These are phyloP conservation scores for Ilyonectria sp. DNA, from an alignment of 2,329 filamentous ascomycete genomes.

Conservation along the genomic window DNA sequence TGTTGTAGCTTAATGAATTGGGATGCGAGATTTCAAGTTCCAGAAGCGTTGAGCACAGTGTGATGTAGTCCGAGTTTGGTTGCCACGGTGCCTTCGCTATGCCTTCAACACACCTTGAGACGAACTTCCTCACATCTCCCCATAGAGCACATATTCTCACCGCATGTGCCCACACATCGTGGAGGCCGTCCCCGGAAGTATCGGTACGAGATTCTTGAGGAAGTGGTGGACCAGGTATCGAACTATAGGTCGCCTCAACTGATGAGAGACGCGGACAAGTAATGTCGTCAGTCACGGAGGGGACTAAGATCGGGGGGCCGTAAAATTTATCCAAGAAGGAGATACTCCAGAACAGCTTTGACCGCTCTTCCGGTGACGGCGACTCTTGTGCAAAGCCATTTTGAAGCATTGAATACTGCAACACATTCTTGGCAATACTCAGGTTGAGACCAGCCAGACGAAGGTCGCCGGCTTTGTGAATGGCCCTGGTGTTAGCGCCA, in stretches of 20 bases:
- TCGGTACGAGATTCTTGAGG: neutral
- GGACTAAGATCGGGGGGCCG: conserved; percentile 4
- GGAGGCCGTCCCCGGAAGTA: neutral
- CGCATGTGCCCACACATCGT: conserved; percentile 23
- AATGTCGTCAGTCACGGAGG: neutral
- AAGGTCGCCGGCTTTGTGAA: conserved; percentile 28
- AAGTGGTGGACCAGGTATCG: neutral
- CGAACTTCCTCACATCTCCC: conserved; percentile 22
- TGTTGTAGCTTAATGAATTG: conserved; percentile 19
- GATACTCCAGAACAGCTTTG: conserved; percentile 30
- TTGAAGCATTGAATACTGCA: neutral
- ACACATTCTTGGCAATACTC: conserved; percentile 24
- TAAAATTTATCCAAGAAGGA: conserved; percentile 6
- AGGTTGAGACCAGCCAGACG: conserved; percentile 32
- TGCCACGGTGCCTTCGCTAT: conserved; percentile 20
- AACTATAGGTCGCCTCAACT: neutral
- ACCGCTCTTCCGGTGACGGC: neutral
- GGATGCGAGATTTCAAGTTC: conserved; percentile 24
- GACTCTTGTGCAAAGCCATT: neutral
- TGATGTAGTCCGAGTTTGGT: conserved; percentile 31
- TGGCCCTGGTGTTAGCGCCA: fast-evolving
- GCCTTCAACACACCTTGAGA: conserved; percentile 33
- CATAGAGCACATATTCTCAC: conserved; percentile 21
- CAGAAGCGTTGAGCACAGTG: conserved; percentile 5
- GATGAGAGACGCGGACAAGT: neutral